phyloP scores from a whole-genome alignment of 306 rosid genomes.

The Gastrolobium villosum region DNA sequence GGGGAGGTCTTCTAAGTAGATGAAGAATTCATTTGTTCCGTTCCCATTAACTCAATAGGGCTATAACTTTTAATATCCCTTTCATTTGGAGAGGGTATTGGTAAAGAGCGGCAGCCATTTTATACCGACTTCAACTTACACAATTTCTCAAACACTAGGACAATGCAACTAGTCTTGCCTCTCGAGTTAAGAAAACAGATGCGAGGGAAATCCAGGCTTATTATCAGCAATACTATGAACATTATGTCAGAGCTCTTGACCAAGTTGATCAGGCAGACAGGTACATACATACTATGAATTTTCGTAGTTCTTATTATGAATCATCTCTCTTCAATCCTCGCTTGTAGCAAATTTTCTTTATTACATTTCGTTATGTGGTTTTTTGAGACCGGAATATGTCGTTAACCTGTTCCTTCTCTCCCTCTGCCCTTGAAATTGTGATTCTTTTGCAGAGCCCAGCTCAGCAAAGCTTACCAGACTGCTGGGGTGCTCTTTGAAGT shows the following conservation, averaged over 20 bases:
- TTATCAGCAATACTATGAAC: conserved; percentile 91
- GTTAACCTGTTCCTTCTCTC: conserved; percentile 8
- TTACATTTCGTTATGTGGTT: not conserved
- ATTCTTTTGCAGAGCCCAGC: conserved; percentile 81
- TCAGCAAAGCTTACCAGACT: conserved; percentile 93
- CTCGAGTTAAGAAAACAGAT: conserved; percentile 88
- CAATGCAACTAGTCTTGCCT: conserved; percentile 81
- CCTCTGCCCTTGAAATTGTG: conserved; percentile 32
- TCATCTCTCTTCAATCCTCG: not conserved
- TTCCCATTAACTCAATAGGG: conserved; percentile 2
- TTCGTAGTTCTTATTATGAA: not conserved
- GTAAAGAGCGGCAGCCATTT: not conserved
- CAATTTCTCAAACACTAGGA: conserved; percentile 62
- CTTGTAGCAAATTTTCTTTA: not conserved
- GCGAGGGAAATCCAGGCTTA: conserved; percentile 93
- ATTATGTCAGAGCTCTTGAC: conserved; percentile 90
- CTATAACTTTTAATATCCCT: not conserved
- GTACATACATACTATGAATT: conserved; percentile 47
- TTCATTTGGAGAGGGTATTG: not conserved
- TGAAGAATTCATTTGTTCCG: not conserved
- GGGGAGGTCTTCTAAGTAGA: not conserved
- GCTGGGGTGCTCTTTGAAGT: conserved; percentile 98
- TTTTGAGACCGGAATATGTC: no score
- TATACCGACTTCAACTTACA: not conserved
- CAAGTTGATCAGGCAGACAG: conserved; percentile 95